Base-by-base conservation (phyloP, 2,329 filamentous ascomycete species). In the Diplodia sapinea region DNA sequence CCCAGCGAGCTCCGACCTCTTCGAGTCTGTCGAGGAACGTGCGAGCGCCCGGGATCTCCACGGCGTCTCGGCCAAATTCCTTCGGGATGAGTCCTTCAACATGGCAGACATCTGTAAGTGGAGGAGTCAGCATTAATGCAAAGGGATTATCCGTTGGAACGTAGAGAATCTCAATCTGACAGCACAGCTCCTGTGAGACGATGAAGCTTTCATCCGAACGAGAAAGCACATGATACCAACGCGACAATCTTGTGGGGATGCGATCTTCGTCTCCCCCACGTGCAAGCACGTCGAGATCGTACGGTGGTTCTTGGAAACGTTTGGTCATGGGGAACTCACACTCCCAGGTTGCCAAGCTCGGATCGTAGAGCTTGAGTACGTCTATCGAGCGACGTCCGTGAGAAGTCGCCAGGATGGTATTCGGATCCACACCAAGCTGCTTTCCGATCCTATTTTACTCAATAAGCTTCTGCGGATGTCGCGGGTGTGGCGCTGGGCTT, bases 381-480 rank as follows among this genome's bases (percentile, higher is more conserved):
- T 99, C 95, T 74, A 98, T 97, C 72, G 89, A 93, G 68, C 95
- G 85, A 69, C 94, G 88, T 70, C 95, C 95, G 79, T 99, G 95
- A 5, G 93, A 97, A 11, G 93, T 96, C 74, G 92, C 86, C 31
- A 98, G 86, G 73, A 99, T 98, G 55, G 90, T 87, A 57, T 89
- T 85, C n/a, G 92, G 91, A 71, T 92, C 88, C 26, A 97, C 89
- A 29, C 92, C 92, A 74, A 98, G 90, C 76, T 97, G 92, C 11
- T 86, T 85, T 61, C 91, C 94, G 71, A 94, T 86, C n/a, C 90
- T 92, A 74, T 63, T 20, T 20, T 9, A 23, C 15, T 29, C 7
- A 15, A 47, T 66, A 57, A 57, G 65, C 31, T 50, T 72, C 12
- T 68, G 66, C 50, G 50, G 33, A 55, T 40, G 40, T 17, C 67